Conservation (phyloP, 495 filamentous ascomycete genomes). For the Penicillium tannophilum region DNA sequence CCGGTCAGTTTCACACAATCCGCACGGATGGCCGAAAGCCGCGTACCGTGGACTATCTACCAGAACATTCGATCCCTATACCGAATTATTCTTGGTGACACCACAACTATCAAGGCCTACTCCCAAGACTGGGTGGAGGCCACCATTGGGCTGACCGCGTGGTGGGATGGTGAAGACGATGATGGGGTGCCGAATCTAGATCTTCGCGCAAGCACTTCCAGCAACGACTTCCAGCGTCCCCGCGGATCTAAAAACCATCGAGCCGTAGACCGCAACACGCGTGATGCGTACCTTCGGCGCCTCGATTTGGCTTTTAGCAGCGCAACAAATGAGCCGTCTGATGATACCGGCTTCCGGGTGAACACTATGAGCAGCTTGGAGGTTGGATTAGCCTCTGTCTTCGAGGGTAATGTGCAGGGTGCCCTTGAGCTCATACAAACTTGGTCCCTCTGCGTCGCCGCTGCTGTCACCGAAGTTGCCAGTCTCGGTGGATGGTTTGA, state of each 20-base stretch:
- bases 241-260: constrained; percentile 26
- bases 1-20: constrained; percentile 56
- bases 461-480: constrained; percentile 79
- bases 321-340: constrained; percentile 47
- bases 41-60: constrained; percentile 84
- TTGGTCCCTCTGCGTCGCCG: constrained; percentile 76
- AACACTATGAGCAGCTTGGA: constrained; percentile 73
- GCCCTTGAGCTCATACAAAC: constrained; percentile 70
- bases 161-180: constrained; percentile 83
- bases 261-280: constrained; percentile 46
- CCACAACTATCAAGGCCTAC: constrained; percentile 65
- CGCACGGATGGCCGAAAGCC: constrained; percentile 74
- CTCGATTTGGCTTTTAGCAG: constrained; percentile 53
- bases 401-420: constrained; percentile 74
- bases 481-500: constrained; percentile 73
- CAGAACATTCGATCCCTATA: constrained; percentile 76
- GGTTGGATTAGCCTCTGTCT: constrained; percentile 74
- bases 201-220: constrained; percentile 28
- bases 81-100: constrained; percentile 70
- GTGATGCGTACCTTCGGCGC: constrained; percentile 55
- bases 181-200: constrained; percentile 25
- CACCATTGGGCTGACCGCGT: constrained; percentile 73
- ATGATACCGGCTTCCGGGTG: constrained; percentile 59
- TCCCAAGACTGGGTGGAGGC: constrained; percentile 89
- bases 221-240: constrained; percentile 31